Evolutionary conservation across 108 stramenopile genomes (phyloP), one percentile per base, ranked within the genome.

Genomic region (Pseudonitzschia multiseries): DNA sequence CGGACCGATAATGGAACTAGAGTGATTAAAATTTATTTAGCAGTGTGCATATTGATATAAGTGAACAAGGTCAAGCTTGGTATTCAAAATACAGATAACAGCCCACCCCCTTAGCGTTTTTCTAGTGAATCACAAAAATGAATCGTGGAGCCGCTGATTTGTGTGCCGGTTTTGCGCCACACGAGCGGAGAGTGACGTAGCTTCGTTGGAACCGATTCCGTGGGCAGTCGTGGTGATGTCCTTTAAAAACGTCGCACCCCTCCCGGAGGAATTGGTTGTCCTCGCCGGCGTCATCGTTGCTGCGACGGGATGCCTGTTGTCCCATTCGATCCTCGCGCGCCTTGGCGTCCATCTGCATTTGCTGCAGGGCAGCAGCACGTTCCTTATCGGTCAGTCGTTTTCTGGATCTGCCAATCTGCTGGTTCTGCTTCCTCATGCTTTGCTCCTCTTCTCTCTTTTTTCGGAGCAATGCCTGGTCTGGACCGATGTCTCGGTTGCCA

Each of bases 401-500:
- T 68, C 81, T 68, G 0, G 57, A 36, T 1, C 63, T 54, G 43
- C 60, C 69, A 12, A 24, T 32, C 14, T 70, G 68, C 50, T 44
- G 27, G 4, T 50, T 68, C 41, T 52, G 40, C 13, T 61, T 79
- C 18, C 84, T 75, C 70, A 81, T 81, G 61, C 52, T 59, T 18
- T 89, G 87, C 33, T 59, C 54, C 51, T 83, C 81, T 18, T 83
- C 65, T 51, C 82, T 77, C 65, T 84, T 89, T 40, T 82, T 71
- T 41, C 74, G 81, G 44, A 92, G 63, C 6, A 91, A 65, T 4
- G 83, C 72, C 21, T 52, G 74, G 61, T 83, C 73, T 10, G 93
- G 93, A 27, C 91, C 91, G 4, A 94, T 72, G 69, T 84, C 77
- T 3, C 46, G 22, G 40, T 27, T 32, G 44, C 51, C 52, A 15